These are phyloP conservation scores for Starmerella apicola DNA, from an alignment of 805 yeast species.

Conservation along the genomic window DNA sequence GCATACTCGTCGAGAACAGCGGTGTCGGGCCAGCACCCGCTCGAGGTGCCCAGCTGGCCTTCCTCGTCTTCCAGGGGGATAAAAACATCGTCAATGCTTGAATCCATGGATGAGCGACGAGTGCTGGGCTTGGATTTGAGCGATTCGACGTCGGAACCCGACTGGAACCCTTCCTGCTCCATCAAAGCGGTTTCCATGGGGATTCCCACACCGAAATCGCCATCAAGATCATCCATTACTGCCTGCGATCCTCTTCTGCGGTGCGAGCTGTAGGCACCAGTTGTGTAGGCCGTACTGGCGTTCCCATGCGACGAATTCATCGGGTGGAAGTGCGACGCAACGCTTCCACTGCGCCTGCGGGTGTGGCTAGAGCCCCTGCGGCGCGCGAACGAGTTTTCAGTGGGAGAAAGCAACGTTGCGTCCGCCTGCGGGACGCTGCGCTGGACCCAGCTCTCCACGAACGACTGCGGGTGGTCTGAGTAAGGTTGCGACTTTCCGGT, in stretches of 20 bases:
- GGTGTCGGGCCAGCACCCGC: slow-evolving; percentile 69
- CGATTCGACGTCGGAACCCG: slow-evolving; percentile 9
- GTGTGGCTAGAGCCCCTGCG: too few species aligned
- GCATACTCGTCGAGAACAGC: slow-evolving; percentile 64
- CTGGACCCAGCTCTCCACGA: slow-evolving; percentile 23
- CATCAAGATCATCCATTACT: slow-evolving; percentile 6
- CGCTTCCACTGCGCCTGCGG: too few species aligned
- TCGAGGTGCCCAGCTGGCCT: slow-evolving; percentile 19
- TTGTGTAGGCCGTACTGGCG: too few species aligned
- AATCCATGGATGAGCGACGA: slow-evolving; percentile 43
- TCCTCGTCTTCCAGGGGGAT: slow-evolving; percentile 52
- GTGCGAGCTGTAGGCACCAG: too few species aligned
- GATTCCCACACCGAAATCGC: slow-evolving; percentile 18
- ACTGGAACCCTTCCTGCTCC: too few species aligned
- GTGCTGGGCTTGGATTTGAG: slow-evolving; percentile 48
- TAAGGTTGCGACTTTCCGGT: slow-evolving; percentile 13
- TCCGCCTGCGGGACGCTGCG: slow-evolving; percentile 12
- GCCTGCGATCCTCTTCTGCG: not conserved
- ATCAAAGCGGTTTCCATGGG: slow-evolving; percentile 13
- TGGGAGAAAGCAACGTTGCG: too few species aligned
- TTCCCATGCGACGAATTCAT: too few species aligned
- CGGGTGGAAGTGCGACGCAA: too few species aligned
- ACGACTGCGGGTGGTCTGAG: slow-evolving; percentile 8
- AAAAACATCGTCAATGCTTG: slow-evolving; percentile 86
- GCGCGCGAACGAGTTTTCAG: too few species aligned